Evolutionary conservation across 2,329 filamentous ascomycete genomes (phyloP), one percentile per base, ranked within the genome.

Genomic region (Diplodia sapinea): DNA sequence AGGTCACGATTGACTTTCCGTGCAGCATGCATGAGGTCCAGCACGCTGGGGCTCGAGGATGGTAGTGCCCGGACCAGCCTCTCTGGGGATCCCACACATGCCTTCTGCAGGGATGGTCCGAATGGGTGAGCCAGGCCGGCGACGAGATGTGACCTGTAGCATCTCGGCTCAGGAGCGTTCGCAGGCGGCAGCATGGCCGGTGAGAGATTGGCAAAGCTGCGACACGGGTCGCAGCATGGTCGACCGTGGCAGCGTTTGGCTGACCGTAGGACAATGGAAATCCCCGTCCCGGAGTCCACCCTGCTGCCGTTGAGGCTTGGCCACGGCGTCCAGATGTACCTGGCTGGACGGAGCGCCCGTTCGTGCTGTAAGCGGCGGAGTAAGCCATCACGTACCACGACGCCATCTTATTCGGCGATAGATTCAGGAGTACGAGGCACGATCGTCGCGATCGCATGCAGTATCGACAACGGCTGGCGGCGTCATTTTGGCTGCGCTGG

Each of bases 111-210:
- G 62, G 62, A 65, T 65, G 62, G 17, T 31, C 20, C 38, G 20
- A 65, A 47, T 26, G 62, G 62, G 31, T 47, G 62, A 51, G 36
- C 31, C n/a, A 20, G 20, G 26, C 20, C 17, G 15, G 7, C 9
- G 23, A 47, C 62, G 23, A 15, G 51, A 65, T 65, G 38, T 55
- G 62, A 65, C 49, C 50, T 65, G 62, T 65, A 54, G 49, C 62
- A 65, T 43, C 20, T 20, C 62, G 62, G 62, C 62, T 65, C 12
- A 65, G 36, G 9, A 38, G 26, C 36, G 50, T 33, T 43, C 54
- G 26, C 62, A 63, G 57, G 57, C 57, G 57, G 57, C 57, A 62
- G 57, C 57, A 52, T 50, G 62, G 62, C 62, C 62, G 62, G 62
- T 65, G 62, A 47, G 51, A 47, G 62, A 65, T 55, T 65, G 33